Evolutionary conservation across 306 rosid genomes (phyloP).

Genomic region (Rosa multiflora): DNA sequence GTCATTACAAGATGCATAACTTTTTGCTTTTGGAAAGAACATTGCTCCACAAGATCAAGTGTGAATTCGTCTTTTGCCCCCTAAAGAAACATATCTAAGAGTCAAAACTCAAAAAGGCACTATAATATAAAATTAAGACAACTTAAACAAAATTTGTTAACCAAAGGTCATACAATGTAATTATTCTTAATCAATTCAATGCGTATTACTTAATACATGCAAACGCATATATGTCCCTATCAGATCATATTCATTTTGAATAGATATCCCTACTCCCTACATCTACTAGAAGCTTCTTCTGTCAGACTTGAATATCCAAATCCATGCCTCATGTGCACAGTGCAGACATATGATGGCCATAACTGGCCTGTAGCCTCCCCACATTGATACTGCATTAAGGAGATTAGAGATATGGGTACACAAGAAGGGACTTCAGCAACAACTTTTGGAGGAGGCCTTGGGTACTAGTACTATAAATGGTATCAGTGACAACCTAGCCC

Average conservation of each 20-base stretch:
- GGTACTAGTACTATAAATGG: not conserved
- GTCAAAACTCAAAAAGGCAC: constrained; percentile 1
- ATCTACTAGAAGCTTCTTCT: not conserved
- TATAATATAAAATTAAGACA: not conserved
- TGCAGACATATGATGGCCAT: not conserved
- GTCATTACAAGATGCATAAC: constrained; percentile 94
- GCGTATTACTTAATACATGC: not conserved
- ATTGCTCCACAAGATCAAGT: constrained; percentile 96
- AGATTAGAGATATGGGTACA: not conserved
- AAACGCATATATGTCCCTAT: not conserved
- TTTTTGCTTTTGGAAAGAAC: constrained; percentile 92
- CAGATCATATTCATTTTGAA: not conserved
- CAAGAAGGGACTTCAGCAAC: not conserved
- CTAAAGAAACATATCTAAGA: constrained; percentile 32
- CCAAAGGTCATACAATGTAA: not conserved
- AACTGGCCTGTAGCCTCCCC: not conserved
- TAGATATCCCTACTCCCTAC: not conserved
- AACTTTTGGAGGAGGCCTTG: not conserved
- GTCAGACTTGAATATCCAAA: not conserved
- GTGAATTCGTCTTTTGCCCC: constrained; percentile 91
- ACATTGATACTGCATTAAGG: not conserved
- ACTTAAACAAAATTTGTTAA: not conserved
- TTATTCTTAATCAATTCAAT: not conserved
- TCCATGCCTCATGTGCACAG: not conserved
- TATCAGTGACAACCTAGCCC: not conserved